Evolutionary conservation across 2,329 filamentous ascomycete genomes (phyloP).

Genomic region (Exserohilum rostratum): DNA sequence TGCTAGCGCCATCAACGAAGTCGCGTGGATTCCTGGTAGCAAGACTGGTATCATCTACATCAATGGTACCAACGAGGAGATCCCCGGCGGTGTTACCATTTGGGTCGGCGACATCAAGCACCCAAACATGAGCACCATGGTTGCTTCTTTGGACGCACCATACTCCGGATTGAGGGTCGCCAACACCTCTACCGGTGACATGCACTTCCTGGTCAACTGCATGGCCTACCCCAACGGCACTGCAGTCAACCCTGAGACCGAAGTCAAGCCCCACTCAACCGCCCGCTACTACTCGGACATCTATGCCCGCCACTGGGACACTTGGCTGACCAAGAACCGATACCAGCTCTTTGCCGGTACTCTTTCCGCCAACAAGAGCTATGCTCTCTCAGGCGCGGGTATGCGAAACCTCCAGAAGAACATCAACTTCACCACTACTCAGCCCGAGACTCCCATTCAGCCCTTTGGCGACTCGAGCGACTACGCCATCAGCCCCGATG

Average conservation of each 20-base stretch:
- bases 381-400: constrained; percentile 38
- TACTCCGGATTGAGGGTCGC: constrained; percentile 58
- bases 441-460: constrained; percentile 70
- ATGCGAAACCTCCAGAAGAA: constrained; percentile 65
- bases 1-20: constrained; percentile 41
- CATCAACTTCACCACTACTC: constrained; percentile 59
- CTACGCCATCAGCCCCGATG: constrained; percentile 73
- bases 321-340: constrained; percentile 70
- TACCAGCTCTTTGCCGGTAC: constrained; percentile 77
- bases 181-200: constrained; percentile 47
- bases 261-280: constrained; percentile 63
- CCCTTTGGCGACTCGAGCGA: constrained; percentile 79
- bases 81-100: constrained; percentile 43
- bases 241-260: constrained; percentile 69
- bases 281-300: constrained; percentile 75
- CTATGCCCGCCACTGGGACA: constrained; percentile 83
- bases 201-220: constrained; percentile 60
- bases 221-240: constrained; percentile 71
- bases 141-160: constrained; percentile 53
- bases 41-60: constrained; percentile 67
- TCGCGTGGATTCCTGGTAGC: constrained; percentile 43
- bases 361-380: constrained; percentile 50
- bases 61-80: constrained; percentile 65
- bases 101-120: constrained; percentile 44
- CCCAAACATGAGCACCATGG: constrained; percentile 38